Evolutionary conservation across 352 stramenopile genomes (phyloP).

Genomic region (Pythium oligandrum): DNA sequence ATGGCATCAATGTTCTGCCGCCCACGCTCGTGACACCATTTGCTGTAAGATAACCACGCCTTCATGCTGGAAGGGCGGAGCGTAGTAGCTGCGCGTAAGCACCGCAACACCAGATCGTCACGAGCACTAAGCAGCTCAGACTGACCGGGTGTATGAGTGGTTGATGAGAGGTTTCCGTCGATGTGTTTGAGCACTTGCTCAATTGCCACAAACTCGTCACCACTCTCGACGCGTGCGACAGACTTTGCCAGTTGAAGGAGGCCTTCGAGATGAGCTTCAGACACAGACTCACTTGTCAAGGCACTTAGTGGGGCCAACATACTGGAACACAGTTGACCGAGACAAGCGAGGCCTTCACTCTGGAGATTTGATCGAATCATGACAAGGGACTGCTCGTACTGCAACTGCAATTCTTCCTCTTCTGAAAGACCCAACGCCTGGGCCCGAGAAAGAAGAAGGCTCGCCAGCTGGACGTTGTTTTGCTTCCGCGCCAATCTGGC

Average conservation of each 20-base stretch:
- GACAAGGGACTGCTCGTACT: no score
- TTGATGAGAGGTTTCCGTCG: slow-evolving; percentile 1
- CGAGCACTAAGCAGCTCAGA: slow-evolving; percentile 11
- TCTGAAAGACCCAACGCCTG: no score
- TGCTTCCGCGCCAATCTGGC: background rate
- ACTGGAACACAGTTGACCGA: background rate
- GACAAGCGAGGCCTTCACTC: no score
- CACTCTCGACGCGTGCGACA: slow-evolving; percentile 10
- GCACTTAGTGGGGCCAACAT: no score
- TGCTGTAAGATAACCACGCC: slow-evolving; percentile 57
- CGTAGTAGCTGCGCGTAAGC: slow-evolving; percentile 23
- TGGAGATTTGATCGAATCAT: no score
- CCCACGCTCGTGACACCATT: slow-evolving; percentile 67
- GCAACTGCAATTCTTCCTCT: no score
- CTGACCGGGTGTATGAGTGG: background rate
- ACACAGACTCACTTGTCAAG: no score
- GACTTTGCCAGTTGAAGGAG: slow-evolving; percentile 13
- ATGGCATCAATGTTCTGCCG: slow-evolving; percentile 39
- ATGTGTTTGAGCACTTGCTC: slow-evolving; percentile 17
- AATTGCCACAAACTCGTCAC: slow-evolving; percentile 15
- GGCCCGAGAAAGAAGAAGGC: background rate
- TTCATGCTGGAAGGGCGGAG: slow-evolving; percentile 31
- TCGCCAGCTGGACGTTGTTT: slow-evolving; percentile 1
- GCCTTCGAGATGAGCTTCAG: slow-evolving; percentile 6
- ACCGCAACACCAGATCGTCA: slow-evolving; percentile 16